Evolutionary conservation across 1,284 basidiomycete genomes (phyloP).

Genomic region (Mycena sp.): DNA sequence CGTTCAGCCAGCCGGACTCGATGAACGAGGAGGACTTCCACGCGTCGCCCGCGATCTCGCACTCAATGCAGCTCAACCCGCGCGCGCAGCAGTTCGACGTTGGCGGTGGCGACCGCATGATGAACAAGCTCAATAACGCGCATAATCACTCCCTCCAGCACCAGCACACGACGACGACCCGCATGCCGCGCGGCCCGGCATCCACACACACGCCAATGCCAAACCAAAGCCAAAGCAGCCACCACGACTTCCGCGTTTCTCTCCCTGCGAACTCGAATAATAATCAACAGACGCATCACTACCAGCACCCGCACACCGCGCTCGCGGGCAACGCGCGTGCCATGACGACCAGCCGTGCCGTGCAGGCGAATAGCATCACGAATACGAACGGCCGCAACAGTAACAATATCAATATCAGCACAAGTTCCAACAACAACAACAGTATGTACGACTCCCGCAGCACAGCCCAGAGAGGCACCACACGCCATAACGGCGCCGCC

Average conservation of each 20-base stretch:
- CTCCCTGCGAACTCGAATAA: slow-evolving; percentile 9
- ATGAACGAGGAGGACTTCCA: slow-evolving; percentile 50
- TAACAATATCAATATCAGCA: too few species aligned
- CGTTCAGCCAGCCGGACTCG: slow-evolving; percentile 4
- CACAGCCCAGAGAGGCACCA: slow-evolving; percentile 9
- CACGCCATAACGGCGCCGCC: slow-evolving; percentile 17
- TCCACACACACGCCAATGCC: too few species aligned
- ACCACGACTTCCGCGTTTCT: not conserved
- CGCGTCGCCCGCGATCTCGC: slow-evolving; percentile 20
- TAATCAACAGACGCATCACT: slow-evolving; percentile 19
- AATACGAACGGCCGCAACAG: slow-evolving; percentile 10
- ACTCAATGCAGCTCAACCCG: slow-evolving; percentile 21
- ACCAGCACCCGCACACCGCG: slow-evolving; percentile 22
- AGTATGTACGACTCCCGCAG: slow-evolving; percentile 24
- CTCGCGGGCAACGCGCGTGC: slow-evolving; percentile 7
- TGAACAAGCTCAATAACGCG: slow-evolving; percentile 16
- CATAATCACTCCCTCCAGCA: slow-evolving; percentile 21
- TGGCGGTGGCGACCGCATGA: slow-evolving; percentile 30
- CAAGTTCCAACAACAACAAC: too few species aligned
- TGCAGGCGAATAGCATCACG: slow-evolving; percentile 8
- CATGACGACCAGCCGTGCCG: slow-evolving; percentile 14
- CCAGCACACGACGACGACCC: slow-evolving; percentile 20
- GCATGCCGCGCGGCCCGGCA: slow-evolving; percentile 26
- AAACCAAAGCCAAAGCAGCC: slow-evolving; percentile 27
- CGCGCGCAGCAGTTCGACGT: slow-evolving; percentile 25